A percentile compares a stretch with the other conserved stretches of the same genome.
Conservation (phyloP, 306 rosid species). For the Medicago truncatula region DNA sequence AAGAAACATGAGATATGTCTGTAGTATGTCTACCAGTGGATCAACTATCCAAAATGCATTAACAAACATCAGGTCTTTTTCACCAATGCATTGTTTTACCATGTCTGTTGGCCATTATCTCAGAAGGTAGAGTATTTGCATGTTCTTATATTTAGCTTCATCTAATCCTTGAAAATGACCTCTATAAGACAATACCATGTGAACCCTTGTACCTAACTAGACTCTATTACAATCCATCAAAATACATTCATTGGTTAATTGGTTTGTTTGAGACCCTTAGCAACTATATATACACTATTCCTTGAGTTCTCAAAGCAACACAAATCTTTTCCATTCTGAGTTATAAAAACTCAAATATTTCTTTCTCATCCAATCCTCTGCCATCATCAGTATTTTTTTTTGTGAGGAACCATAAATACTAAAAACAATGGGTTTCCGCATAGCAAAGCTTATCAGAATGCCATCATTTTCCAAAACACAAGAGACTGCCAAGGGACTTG, state of each 20-base stretch:
- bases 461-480: conserved; percentile 28
- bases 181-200: conserved; percentile 43
- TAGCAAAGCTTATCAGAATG: conserved; percentile 32
- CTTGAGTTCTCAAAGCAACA: conserved; percentile 20
- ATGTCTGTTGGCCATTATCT: conserved; percentile 27
- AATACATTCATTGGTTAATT: not conserved
- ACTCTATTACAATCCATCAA: not conserved
- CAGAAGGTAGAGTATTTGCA: conserved; percentile 6
- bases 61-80: conserved; percentile 9
- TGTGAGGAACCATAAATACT: not conserved
- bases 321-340: conserved; percentile 29
- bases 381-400: not conserved
- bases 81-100: not conserved
- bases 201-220: conserved; percentile 12
- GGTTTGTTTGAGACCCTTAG: not conserved
- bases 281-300: conserved; percentile 36
- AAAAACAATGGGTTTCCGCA: conserved; percentile 41
- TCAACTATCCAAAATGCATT: not conserved
- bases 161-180: conserved; percentile 11
- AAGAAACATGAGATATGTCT: conserved; percentile 35
- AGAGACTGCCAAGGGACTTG: conserved; percentile 17
- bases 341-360: conserved; percentile 12
- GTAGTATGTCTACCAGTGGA: conserved; percentile 29
- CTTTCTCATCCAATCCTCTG: conserved; percentile 20
- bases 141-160: not conserved